Evolutionary conservation across 2,329 filamentous ascomycete species (phyloP), one percentile per base, ranked within the genome.

Genomic region (Trichoderma arundinaceum): DNA sequence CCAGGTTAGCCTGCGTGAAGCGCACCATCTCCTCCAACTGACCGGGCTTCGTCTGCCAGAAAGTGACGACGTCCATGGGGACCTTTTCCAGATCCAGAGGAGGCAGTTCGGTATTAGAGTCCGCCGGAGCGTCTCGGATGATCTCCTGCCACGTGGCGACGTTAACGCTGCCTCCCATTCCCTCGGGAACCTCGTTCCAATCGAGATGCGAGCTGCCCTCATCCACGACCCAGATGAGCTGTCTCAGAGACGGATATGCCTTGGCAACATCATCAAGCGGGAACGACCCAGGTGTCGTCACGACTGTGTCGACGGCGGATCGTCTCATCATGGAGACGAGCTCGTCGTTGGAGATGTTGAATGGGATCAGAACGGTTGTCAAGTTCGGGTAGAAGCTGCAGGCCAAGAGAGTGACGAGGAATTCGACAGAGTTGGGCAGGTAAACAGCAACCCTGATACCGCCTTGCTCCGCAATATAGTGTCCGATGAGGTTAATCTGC

Each of bases 111-210:
- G 80, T 80, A 48, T 84, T 86, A 43, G 85, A 83, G 62, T 80
- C 81, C 33, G 81, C 78, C 17, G 88, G 86, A 69, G 84, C 83
- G 68, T 95, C 91, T 69, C 90, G 87, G 32, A 97, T 81, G 61
- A 98, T 85, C 67, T 97, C 92, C 73, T 96, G 92, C 94, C 94
- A 99, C 13, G 94, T 95, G n/a, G 89, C 86, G 15, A 97, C 91
- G 64, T 91, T 91, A 67, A 96, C 83, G 68, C 84, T 88, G 65
- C 90, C 86, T 15, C 90, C 90, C 65, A 90, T 89, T 59, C 91
- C 90, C 73, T 90, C 86, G 10, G 94, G 93, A 2, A 94, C 87
- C 74, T 94, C 92, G 71, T 92, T 94, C 94, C 94, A 99, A 78
- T 97, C 94, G 84, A 99, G 90, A 75, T 98, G 94, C 71, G 88